phyloP scores from a whole-genome alignment of 1,284 basidiomycete genomes.

The Malassezia brasiliensis region DNA sequence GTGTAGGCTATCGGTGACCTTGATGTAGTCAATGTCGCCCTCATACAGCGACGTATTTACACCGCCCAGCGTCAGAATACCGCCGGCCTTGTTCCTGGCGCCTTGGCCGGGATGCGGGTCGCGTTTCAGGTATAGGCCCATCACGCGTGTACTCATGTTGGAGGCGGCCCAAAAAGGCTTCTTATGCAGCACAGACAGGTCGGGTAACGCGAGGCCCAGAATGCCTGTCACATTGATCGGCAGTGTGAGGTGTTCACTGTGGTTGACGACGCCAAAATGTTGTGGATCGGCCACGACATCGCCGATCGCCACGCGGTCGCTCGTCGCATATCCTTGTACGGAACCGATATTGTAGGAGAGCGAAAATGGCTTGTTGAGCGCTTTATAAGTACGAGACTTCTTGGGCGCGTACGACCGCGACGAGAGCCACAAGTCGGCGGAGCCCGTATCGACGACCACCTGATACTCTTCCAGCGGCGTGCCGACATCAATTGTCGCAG shows the following conservation, averaged over 20 bases:
- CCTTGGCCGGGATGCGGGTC: background rate
- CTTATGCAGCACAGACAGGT: constrained; percentile 48
- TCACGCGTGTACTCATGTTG: background rate
- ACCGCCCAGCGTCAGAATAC: constrained; percentile 35
- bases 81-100: constrained; percentile 16
- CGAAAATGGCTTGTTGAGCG: constrained; percentile 52
- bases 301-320: constrained; percentile 53
- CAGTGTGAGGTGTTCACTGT: constrained; percentile 40
- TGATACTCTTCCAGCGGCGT: constrained; percentile 51
- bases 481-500: constrained; percentile 29
- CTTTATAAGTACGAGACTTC: constrained; percentile 29
- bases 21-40: constrained; percentile 26
- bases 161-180: constrained; percentile 60
- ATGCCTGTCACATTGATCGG: constrained; percentile 48
- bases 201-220: constrained; percentile 48
- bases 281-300: constrained; percentile 45
- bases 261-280: constrained; percentile 44
- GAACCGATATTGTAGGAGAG: constrained; percentile 74
- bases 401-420: constrained; percentile 35
- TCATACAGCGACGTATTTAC: constrained; percentile 26
- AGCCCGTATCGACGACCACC: constrained; percentile 60
- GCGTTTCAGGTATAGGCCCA: background rate
- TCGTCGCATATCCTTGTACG: constrained; percentile 61
- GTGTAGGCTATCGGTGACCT: constrained; percentile 23
- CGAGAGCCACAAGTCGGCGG: constrained; percentile 67